Conservation (phyloP, 2,329 filamentous ascomycete genomes). For the Fusarium sp. region DNA sequence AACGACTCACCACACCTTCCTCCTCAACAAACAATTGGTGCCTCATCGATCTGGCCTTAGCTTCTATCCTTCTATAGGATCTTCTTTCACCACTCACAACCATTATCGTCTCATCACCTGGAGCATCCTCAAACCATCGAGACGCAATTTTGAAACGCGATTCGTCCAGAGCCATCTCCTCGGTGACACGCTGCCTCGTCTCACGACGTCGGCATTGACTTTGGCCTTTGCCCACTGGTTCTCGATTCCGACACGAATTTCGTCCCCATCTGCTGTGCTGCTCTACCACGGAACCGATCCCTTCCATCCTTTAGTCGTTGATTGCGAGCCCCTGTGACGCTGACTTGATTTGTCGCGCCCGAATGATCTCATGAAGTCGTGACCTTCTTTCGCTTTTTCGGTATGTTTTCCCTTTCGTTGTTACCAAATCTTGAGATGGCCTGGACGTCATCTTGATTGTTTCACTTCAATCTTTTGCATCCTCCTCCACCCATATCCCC, state of each 20-base stretch:
- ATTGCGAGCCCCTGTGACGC: conserved; percentile 32
- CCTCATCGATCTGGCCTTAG: conserved; percentile 19
- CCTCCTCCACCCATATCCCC: conserved; percentile 1
- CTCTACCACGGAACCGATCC: conserved; percentile 10
- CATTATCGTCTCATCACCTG: conserved; percentile 20
- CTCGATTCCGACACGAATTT: conserved; percentile 11
- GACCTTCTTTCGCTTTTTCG: conserved; percentile 9
- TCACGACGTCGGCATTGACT: background rate
- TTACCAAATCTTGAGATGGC: conserved; percentile 7
- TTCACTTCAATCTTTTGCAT: conserved; percentile 29
- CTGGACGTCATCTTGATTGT: conserved; percentile 20
- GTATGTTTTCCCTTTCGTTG: conserved; percentile 20
- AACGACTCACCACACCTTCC: conserved; percentile 16
- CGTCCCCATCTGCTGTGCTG: conserved; percentile 27
- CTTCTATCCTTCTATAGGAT: background rate
- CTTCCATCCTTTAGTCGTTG: conserved; percentile 25
- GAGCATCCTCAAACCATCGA: conserved; percentile 35
- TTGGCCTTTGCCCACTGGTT: conserved; percentile 20
- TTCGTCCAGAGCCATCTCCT: conserved; percentile 30
- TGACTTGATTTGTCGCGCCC: background rate
- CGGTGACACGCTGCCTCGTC: conserved; percentile 27
- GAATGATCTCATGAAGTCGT: conserved; percentile 18
- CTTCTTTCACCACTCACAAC: conserved; percentile 8
- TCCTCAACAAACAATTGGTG: conserved; percentile 11
- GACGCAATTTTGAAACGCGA: conserved; percentile 43